Conservation (phyloP, 2,329 filamentous ascomycete genomes). For the Corinectria fuckeliana region DNA sequence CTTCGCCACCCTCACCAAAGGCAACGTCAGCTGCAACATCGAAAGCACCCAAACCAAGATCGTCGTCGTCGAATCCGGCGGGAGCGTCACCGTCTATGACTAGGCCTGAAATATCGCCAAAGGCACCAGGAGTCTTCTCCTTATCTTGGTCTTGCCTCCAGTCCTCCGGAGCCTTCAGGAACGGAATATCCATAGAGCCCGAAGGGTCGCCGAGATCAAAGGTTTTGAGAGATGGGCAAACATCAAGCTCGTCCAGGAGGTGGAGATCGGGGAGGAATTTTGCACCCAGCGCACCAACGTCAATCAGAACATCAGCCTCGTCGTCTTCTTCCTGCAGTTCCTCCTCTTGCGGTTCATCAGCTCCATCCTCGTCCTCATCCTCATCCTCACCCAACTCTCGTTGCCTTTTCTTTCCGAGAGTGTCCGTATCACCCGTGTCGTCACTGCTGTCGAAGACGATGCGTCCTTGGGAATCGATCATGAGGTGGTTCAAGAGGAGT, state of each 20-base stretch:
- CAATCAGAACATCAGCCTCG: slow-evolving; percentile 71
- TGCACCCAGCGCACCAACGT: slow-evolving; percentile 74
- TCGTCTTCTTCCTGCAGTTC: slow-evolving; percentile 56
- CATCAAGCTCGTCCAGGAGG: slow-evolving; percentile 81
- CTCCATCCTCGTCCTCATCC: slow-evolving; percentile 41
- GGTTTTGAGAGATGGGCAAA: slow-evolving; percentile 92
- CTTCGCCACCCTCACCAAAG: slow-evolving; percentile 95
- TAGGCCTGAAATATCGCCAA: slow-evolving; percentile 76
- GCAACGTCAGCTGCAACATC: slow-evolving; percentile 76
- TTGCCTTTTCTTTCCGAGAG: slow-evolving; percentile 44
- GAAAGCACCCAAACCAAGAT: slow-evolving; percentile 74
- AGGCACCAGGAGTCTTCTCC: slow-evolving; percentile 59
- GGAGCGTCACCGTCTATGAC: slow-evolving; percentile 88
- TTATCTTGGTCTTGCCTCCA: slow-evolving; percentile 77
- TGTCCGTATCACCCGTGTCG: slow-evolving; percentile 66
- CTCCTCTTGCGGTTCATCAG: slow-evolving; percentile 41
- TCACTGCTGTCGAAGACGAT: slow-evolving; percentile 99
- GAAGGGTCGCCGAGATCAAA: slow-evolving; percentile 90
- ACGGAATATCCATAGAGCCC: slow-evolving; percentile 86
- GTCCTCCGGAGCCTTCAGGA: slow-evolving; percentile 87
- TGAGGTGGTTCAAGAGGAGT: slow-evolving; percentile 91
- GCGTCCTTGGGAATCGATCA: slow-evolving; percentile 87
- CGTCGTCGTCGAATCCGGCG: slow-evolving; percentile 75
- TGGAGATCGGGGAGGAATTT: slow-evolving; percentile 87
- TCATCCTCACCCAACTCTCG: slow-evolving; percentile 50